Evolutionary conservation across 2,329 filamentous ascomycete genomes (phyloP).

Genomic region (Tolypocladium pustulatum): DNA sequence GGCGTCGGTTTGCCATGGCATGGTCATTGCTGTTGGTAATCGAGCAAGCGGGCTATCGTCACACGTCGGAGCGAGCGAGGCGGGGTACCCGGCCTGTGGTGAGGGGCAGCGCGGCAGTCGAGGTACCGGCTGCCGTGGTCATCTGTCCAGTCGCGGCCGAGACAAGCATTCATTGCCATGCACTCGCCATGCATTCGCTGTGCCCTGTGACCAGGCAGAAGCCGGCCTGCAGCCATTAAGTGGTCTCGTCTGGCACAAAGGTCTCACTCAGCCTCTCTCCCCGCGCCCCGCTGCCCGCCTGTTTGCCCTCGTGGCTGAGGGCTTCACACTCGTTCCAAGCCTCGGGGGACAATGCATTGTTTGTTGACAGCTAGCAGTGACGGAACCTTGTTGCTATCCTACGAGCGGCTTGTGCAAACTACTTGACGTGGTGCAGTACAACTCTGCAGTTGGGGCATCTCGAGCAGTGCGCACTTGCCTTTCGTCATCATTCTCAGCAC

Average conservation of each 20-base stretch:
- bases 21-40: not conserved
- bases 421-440: too few relatives aligned
- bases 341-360: not conserved
- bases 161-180: not conserved
- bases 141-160: not conserved
- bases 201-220: not conserved
- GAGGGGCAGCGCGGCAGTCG: not conserved
- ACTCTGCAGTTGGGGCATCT: too few relatives aligned
- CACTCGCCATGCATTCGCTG: not conserved
- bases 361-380: not conserved
- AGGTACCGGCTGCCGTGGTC: not conserved
- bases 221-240: not conserved
- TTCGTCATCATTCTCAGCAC: not conserved
- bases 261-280: not conserved
- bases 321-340: not conserved
- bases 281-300: not conserved
- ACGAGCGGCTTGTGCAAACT: too few relatives aligned
- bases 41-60: not conserved
- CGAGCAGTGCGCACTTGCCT: not conserved
- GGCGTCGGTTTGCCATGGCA: not conserved
- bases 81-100: not conserved
- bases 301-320: not conserved
- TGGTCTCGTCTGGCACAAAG: not conserved
- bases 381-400: not conserved
- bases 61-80: not conserved